phyloP scores from a whole-genome alignment of 2,329 filamentous ascomycete genomes.

The Colletotrichum viniferum region DNA sequence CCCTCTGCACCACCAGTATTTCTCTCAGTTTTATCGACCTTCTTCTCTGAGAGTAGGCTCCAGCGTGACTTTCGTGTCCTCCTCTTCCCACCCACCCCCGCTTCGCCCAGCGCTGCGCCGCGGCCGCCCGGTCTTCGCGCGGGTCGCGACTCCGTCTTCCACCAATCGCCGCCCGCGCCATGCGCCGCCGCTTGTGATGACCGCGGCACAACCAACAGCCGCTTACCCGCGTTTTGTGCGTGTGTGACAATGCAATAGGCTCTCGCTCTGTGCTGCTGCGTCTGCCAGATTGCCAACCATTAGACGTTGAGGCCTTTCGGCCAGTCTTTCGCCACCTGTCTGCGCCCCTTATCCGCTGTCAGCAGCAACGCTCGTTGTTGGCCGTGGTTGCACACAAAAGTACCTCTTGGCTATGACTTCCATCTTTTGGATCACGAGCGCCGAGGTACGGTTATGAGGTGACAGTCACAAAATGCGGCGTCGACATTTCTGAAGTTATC shows the following conservation, averaged over 20 bases:
- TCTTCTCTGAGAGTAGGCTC: not conserved
- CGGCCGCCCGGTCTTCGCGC: not conserved
- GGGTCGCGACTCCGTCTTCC: not conserved
- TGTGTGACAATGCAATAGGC: not conserved
- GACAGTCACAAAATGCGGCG: not conserved
- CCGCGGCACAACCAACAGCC: not conserved
- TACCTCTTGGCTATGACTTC: not conserved
- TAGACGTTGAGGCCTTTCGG: not conserved
- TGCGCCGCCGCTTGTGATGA: not conserved
- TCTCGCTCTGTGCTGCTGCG: not conserved
- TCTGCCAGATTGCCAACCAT: not conserved
- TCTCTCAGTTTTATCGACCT: not conserved
- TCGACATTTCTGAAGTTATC: not conserved
- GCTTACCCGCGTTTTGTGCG: not conserved
- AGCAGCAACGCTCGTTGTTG: not conserved
- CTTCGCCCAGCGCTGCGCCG: not conserved
- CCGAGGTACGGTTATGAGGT: not conserved
- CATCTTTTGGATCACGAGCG: not conserved
- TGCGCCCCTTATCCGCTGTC: not conserved
- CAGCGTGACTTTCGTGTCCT: not conserved
- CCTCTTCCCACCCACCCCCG: not conserved
- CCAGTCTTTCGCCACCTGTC: not conserved
- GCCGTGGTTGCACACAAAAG: not conserved
- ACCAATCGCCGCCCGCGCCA: not conserved
- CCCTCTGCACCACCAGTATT: not conserved